Base-by-base conservation (phyloP, 2,329 filamentous ascomycete genomes). In the Colletotrichum caudatum region DNA sequence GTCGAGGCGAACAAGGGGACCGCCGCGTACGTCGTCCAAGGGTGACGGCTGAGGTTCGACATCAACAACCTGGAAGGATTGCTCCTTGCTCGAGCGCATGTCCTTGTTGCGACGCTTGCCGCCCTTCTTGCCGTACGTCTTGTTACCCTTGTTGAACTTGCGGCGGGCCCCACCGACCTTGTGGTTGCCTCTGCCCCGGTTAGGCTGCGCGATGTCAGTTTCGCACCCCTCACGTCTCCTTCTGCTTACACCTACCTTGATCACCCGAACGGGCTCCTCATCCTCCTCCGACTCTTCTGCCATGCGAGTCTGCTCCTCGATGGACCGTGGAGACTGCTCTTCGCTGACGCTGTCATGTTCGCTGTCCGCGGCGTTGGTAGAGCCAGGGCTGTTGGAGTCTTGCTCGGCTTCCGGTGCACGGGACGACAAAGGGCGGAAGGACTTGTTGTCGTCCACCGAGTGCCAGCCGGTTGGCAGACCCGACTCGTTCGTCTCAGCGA, bases 1-100 rank as follows among this genome's bases (percentile, higher is more conserved):
- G 62, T 93, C 92, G 35, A 95, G 88, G 46, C 93, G 90, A 74
- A 98, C 88, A 51, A 97, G 83, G 0, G 92, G 90, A 4, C 89
- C 89, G 20, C 88, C 85, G 74, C 79, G 75, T 44, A 77, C 71
- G 57, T 77, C 75, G 66, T 73, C 69, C 76, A 73, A 29, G 12
- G 73, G 73, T 14, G 65, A 72, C 41, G 73, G 72, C 66, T 74
- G 72, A 26, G 73, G 71, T 33, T 72, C 59, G 8, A 74, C 72
- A 18, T 74, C 72, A 5, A 66, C 71, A 44, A 80, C 78, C 64
- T 81, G 82, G 66, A 57, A 70, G 2, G 70, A 70, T 7, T 79
- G 76, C 44, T 83, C 79, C 75, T 85, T 85, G 33, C 79, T 80
- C 46, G 69, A 70, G 26, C 78, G 77, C 72, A 75, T 67, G 66